Base-by-base conservation (phyloP, 2,329 filamentous ascomycete genomes). In the Fonsecaea pedrosoi region DNA sequence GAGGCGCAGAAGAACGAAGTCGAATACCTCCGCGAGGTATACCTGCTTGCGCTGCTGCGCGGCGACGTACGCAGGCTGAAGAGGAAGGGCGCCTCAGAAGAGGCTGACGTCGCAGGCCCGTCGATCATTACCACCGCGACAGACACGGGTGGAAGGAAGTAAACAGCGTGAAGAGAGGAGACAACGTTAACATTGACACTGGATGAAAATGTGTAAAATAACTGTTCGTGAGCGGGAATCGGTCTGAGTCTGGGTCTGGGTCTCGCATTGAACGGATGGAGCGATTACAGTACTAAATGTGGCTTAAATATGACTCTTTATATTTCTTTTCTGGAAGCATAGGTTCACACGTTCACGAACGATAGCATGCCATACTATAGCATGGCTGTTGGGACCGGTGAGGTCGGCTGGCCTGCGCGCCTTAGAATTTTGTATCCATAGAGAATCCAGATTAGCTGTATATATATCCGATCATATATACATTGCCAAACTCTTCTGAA, bases 51-150 rank as follows among this genome's bases (percentile, higher is more conserved):
- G 10, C 25, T 66, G 48, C 32, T 66, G n/a, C 45, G 35, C 10
- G 69, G 67, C 21, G 59, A 69, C 50, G 62, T 69, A 4, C 53
- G 55, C 35, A 37, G 54, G 12, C 32, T 70, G 57, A 70, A 68
- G 61, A 60, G 48, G 54, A 48, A 57, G 10, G 65, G 62, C n/a
- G 45, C 34, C 6, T 18, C 34, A 5, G 59, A 61, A 13, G 30
- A 30, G 7, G 30, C 13, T 10, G 21, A 25, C 34, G 34, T 15
- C 9, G 15, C 21, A 12, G 15, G 45, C 2, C 15, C 25, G n/a
- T 48, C 42, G n/a, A 48, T 4, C 7, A n/a, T 12, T 21, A 50
- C 1, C 4, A 30, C 45, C 21, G 21, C 45, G 18, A 25, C 45
- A 21, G 21, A 9, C 3, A 10, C 18, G n/a, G 8, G 18, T 8